Evolutionary conservation across 2,329 filamentous ascomycete genomes (phyloP).

Genomic region (Aspergillus sp.): DNA sequence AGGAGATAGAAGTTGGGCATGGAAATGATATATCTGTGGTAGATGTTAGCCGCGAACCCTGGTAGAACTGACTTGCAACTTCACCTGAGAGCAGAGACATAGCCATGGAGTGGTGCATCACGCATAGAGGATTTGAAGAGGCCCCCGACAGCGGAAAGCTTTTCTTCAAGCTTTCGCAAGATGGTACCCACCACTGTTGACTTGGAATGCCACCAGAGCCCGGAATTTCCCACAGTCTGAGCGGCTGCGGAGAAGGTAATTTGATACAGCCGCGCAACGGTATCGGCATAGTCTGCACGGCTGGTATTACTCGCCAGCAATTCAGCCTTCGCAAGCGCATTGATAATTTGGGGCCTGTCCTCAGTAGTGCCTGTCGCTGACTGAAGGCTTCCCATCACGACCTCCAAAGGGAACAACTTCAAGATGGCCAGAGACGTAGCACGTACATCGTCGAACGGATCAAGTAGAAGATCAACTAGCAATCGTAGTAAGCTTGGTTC

Average conservation of each 20-base stretch:
- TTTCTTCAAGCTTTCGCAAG: constrained; percentile 61
- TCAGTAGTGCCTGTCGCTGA: background rate
- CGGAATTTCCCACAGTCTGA: constrained; percentile 22
- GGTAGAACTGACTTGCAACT: constrained; percentile 8
- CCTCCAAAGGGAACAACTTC: constrained; percentile 31
- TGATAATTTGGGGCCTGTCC: background rate
- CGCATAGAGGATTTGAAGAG: constrained; percentile 67
- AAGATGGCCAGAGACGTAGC: constrained; percentile 50
- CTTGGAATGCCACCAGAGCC: constrained; percentile 34
- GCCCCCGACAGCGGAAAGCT: constrained; percentile 59
- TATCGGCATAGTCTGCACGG: constrained; percentile 88
- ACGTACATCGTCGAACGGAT: constrained; percentile 91
- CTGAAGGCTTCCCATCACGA: constrained; percentile 19
- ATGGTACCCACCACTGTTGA: constrained; percentile 57
- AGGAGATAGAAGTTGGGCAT: constrained; percentile 37
- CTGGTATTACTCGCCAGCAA: constrained; percentile 57
- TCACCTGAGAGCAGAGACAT: constrained; percentile 65
- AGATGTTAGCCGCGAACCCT: background rate
- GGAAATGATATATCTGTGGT: constrained; percentile 48
- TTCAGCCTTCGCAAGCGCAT: constrained; percentile 20
- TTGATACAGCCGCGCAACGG: constrained; percentile 73
- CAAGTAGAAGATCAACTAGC: constrained; percentile 75
- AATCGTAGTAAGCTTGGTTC: constrained; percentile 44
- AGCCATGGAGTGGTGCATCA: constrained; percentile 65
- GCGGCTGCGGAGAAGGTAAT: constrained; percentile 62